phyloP scores from a whole-genome alignment of 2,329 filamentous ascomycete species.

The Colletotrichum spaethianum region DNA sequence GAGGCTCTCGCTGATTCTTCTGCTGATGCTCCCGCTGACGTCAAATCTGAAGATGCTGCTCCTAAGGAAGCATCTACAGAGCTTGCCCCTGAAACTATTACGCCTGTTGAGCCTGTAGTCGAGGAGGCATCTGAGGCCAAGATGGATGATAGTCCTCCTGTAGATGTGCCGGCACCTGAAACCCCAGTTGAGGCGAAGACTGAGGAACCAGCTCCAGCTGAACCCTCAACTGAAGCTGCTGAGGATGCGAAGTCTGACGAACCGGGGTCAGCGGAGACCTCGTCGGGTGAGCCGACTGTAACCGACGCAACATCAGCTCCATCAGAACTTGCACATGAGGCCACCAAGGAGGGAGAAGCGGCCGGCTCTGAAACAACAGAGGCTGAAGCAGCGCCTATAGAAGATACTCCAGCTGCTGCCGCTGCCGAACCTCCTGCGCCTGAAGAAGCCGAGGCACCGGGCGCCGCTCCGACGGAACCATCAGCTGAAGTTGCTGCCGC shows the following conservation, averaged over 20 bases:
- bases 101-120: not conserved
- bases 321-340: constrained; percentile 1
- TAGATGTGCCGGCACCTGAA: not conserved
- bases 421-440: not conserved
- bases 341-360: not conserved
- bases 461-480: not conserved
- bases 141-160: not conserved
- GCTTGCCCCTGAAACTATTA: not conserved
- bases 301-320: not conserved
- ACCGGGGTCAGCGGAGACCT: not conserved
- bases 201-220: not conserved
- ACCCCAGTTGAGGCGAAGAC: not conserved
- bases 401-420: not conserved
- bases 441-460: constrained; percentile 1
- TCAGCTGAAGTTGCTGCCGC: not conserved
- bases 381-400: not conserved
- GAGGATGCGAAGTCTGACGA: not conserved
- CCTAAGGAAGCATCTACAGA: not conserved
- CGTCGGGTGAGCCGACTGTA: not conserved
- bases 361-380: not conserved
- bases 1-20: not conserved
- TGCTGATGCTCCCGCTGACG: not conserved
- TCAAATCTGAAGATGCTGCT: not conserved
- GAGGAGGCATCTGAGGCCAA: not conserved
- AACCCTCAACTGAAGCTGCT: not conserved